These are phyloP conservation scores for Cyberlindnera saturnus DNA, from an alignment of 805 yeast species.

Conservation along the genomic window DNA sequence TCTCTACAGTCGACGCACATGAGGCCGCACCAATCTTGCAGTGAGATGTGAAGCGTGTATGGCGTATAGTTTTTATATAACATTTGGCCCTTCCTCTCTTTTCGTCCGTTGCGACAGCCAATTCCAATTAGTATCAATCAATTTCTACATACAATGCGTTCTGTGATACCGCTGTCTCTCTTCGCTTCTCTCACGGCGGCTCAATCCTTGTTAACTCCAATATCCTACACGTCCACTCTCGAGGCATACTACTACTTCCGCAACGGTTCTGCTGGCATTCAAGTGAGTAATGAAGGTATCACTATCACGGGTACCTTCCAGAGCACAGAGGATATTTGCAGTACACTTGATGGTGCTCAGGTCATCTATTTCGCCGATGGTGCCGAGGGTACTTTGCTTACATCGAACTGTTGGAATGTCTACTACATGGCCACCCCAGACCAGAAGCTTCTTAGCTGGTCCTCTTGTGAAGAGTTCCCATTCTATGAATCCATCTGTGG, in stretches of 20 bases:
- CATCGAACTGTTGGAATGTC: slow-evolving; percentile 21
- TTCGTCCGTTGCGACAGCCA: not conserved
- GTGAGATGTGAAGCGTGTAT: too few relatives aligned
- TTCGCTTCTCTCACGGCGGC: slow-evolving; percentile 19
- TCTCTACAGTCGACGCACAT: too few relatives aligned
- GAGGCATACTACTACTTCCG: slow-evolving; percentile 19
- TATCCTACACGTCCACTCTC: slow-evolving; percentile 12
- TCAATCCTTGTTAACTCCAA: slow-evolving; percentile 12
- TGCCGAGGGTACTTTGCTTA: slow-evolving; percentile 12
- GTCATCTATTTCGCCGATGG: slow-evolving; percentile 16
- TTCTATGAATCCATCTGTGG: slow-evolving; percentile 16
- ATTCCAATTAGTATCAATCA: not conserved
- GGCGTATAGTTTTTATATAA: not conserved
- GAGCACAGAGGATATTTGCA: slow-evolving; percentile 9
- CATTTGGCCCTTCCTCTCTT: not conserved
- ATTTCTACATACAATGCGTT: not conserved
- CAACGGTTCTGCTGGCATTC: slow-evolving; percentile 10
- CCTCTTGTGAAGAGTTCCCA: slow-evolving; percentile 22
- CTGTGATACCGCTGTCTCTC: slow-evolving; percentile 11
- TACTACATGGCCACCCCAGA: slow-evolving; percentile 14
- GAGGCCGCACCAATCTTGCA: too few relatives aligned
- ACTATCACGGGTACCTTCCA: slow-evolving; percentile 10
- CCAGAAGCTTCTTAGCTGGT: slow-evolving; percentile 15
- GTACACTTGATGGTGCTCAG: slow-evolving; percentile 14
- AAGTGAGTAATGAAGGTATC: slow-evolving; percentile 11